A percentile compares a stretch with the other conserved stretches of the same genome.
These are phyloP conservation scores for Claviceps humidiphila DNA, from an alignment of 2,329 filamentous ascomycete genomes.

Conservation along the genomic window DNA sequence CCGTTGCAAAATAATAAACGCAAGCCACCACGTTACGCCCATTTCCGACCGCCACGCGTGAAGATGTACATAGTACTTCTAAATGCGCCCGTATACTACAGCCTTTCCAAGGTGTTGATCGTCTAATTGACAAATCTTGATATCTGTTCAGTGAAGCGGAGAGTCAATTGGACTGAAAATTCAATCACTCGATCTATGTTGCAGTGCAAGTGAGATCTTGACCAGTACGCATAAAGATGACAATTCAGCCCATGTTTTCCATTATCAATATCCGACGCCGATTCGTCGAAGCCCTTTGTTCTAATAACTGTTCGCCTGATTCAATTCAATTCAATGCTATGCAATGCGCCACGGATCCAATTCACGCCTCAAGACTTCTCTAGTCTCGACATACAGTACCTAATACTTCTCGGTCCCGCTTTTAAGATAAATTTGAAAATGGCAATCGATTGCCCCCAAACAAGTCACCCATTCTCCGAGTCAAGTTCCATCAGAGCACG, in stretches of 20 bases:
- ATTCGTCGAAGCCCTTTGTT: background rate
- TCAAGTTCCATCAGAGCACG: constrained; percentile 20
- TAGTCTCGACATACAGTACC: background rate
- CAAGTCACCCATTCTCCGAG: background rate
- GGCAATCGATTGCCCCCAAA: background rate
- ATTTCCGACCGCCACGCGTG: too few relatives aligned
- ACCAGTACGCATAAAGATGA: background rate
- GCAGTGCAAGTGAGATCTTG: background rate
- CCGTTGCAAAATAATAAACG: too few relatives aligned
- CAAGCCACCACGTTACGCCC: too few relatives aligned
- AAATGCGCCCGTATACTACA: too few relatives aligned
- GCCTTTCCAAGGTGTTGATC: too few relatives aligned
- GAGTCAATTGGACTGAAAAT: background rate
- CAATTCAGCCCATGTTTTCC: background rate
- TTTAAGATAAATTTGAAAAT: background rate
- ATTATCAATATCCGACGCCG: constrained; percentile 2
- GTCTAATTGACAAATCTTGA: too few relatives aligned
- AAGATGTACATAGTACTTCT: too few relatives aligned
- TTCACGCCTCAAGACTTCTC: background rate
- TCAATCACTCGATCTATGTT: background rate
- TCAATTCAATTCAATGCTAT: constrained; percentile 5
- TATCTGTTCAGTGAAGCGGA: too few relatives aligned
- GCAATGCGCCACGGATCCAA: constrained; percentile 1
- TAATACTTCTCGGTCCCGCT: background rate
- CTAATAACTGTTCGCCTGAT: background rate